These are phyloP conservation scores for Pichia exigua DNA, from an alignment of 805 yeast genomes.

Conservation along the genomic window DNA sequence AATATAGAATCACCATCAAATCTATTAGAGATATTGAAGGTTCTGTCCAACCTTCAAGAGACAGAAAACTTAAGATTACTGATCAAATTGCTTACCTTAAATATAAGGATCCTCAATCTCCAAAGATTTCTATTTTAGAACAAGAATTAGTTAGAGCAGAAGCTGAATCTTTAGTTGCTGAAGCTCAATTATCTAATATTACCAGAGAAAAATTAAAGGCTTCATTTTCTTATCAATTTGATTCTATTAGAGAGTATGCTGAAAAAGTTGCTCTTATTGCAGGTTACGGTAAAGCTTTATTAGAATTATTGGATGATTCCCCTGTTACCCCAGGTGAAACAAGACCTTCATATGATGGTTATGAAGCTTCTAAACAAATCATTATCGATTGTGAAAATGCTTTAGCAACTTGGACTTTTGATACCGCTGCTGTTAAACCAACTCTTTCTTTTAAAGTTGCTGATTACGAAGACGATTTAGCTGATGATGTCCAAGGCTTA, in stretches of 20 bases:
- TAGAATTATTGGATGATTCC: conserved; percentile 75
- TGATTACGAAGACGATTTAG: conserved; percentile 37
- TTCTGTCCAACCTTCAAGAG: conserved; percentile 83
- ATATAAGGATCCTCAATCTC: conserved; percentile 78
- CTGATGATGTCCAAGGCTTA: conserved; percentile 39
- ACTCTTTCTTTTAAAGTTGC: conserved; percentile 57
- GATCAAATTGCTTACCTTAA: conserved; percentile 79
- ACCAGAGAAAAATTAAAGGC: conserved; percentile 83
- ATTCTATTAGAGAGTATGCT: conserved; percentile 76
- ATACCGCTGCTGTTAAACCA: conserved; percentile 75
- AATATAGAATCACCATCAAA: conserved; percentile 75
- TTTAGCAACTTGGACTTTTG: conserved; percentile 77
- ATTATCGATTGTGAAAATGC: conserved; percentile 82
- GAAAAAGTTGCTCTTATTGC: conserved; percentile 83
- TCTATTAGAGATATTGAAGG: conserved; percentile 78
- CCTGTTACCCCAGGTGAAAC: conserved; percentile 91
- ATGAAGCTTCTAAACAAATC: conserved; percentile 82
- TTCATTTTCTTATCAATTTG: conserved; percentile 78
- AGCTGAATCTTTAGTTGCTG: conserved; percentile 87
- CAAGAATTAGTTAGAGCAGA: conserved; percentile 88
- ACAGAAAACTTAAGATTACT: conserved; percentile 76
- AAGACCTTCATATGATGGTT: conserved; percentile 83
- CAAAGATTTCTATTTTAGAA: conserved; percentile 74
- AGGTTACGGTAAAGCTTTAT: conserved; percentile 80
- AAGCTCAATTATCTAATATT: conserved; percentile 82